A percentile compares a stretch with the other conserved stretches of the same genome.
phyloP scores from a whole-genome alignment of 768 basidiomycete genomes.

The Russula vinacea region DNA sequence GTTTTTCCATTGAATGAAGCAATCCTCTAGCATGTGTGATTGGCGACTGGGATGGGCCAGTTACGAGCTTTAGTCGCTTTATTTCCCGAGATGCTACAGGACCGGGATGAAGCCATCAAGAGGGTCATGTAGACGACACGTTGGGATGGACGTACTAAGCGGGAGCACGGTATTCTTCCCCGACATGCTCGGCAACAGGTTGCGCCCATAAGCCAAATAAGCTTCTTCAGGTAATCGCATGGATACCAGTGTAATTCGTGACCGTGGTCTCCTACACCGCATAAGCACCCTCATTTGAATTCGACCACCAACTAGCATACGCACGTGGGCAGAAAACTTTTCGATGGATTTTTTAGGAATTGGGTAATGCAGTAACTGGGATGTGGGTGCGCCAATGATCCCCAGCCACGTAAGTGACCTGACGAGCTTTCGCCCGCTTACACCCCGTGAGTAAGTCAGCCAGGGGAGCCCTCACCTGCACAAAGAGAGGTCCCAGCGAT shows the following conservation, averaged over 20 bases:
- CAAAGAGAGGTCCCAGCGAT: constrained; percentile 63
- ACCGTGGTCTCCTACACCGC: constrained; percentile 65
- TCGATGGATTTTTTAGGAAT: constrained; percentile 59
- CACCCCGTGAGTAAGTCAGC: constrained; percentile 48
- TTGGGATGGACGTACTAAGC: constrained; percentile 58
- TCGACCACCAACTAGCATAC: constrained; percentile 33
- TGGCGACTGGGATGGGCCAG: constrained; percentile 85
- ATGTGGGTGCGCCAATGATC: constrained; percentile 56
- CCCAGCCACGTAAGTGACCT: constrained; percentile 82
- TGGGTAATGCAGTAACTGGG: constrained; percentile 84
- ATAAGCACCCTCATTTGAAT: background rate
- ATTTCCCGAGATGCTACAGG: constrained; percentile 31
- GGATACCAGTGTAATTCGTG: constrained; percentile 86
- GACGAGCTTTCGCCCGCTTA: constrained; percentile 54
- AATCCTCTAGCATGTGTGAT: constrained; percentile 90
- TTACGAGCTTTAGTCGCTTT: constrained; percentile 72
- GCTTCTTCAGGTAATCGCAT: constrained; percentile 82
- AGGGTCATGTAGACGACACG: background rate
- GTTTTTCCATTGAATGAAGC: constrained; percentile 74
- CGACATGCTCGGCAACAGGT: constrained; percentile 77
- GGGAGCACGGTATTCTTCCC: constrained; percentile 71
- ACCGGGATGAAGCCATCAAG: constrained; percentile 7
- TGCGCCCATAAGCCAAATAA: constrained; percentile 75
- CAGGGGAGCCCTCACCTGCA: constrained; percentile 45
- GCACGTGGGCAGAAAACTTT: constrained; percentile 59